Percentiles rank a stretch among this genome's conserved stretches.
phyloP scores from a whole-genome alignment of 2,329 filamentous ascomycete species.

The Hypoxylon sp. region DNA sequence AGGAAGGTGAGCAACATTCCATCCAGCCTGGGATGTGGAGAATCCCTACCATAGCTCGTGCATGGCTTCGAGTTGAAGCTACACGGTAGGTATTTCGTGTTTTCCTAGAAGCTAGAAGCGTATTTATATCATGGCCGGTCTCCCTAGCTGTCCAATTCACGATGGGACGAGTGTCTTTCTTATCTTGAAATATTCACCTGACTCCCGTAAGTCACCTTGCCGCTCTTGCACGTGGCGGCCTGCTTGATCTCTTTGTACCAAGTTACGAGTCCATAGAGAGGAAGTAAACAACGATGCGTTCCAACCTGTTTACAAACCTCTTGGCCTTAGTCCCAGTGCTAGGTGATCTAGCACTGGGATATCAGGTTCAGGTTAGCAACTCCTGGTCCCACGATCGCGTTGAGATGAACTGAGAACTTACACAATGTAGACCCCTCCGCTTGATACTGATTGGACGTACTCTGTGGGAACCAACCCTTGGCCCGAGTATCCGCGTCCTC shows the following conservation, averaged over 20 bases:
- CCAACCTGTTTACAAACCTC: conserved; percentile 34
- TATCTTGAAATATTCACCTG: conserved; percentile 23
- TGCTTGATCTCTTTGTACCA: conserved; percentile 16
- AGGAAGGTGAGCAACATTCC: conserved; percentile 47
- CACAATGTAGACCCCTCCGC: conserved; percentile 58
- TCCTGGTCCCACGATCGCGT: neutral
- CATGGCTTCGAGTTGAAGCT: conserved; percentile 37
- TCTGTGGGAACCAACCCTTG: conserved; percentile 67
- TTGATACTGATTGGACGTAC: conserved; percentile 68
- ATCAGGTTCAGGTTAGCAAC: conserved; percentile 44
- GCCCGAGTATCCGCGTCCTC: conserved; percentile 72
- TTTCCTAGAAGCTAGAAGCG: conserved; percentile 25
- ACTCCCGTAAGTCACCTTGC: conserved; percentile 16
- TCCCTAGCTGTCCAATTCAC: conserved; percentile 11
- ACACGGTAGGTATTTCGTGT: conserved; percentile 22
- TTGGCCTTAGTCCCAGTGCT: conserved; percentile 37
- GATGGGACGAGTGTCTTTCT: conserved; percentile 26
- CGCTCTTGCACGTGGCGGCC: conserved; percentile 16
- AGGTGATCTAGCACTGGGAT: conserved; percentile 38
- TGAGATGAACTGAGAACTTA: conserved; percentile 48
- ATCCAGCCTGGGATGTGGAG: conserved; percentile 44
- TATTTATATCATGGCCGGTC: conserved; percentile 36
- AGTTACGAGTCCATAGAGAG: conserved; percentile 22
- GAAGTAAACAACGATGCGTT: conserved; percentile 38
- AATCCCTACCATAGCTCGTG: conserved; percentile 42